A percentile compares a stretch with the other conserved stretches of the same genome.
These are phyloP conservation scores for Nemania sp. DNA, from an alignment of 2,329 filamentous ascomycete genomes.

Conservation along the genomic window DNA sequence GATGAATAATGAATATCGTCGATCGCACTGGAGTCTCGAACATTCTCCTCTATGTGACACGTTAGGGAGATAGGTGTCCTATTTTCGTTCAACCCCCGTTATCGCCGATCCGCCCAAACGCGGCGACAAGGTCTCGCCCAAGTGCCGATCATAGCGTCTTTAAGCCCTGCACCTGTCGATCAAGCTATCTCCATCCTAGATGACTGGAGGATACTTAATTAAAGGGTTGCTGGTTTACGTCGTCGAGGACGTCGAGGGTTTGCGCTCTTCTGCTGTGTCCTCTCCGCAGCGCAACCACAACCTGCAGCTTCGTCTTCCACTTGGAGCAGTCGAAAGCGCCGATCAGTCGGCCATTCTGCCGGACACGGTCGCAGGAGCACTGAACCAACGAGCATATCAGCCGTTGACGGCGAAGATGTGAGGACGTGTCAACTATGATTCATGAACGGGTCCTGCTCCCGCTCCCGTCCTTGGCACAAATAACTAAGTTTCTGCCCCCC, in stretches of 20 bases:
- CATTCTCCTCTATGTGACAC: constrained; percentile 10
- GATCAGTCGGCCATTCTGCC: constrained; percentile 16
- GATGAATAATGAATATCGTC: not conserved
- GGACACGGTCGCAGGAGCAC: not conserved
- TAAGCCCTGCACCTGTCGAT: constrained; percentile 28
- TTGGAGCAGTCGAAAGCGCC: constrained; percentile 9
- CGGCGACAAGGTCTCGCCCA: constrained; percentile 11
- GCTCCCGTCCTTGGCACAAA: not conserved
- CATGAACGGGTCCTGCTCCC: not conserved
- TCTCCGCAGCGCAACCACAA: constrained; percentile 13
- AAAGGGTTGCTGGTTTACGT: constrained; percentile 7
- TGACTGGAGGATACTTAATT: constrained; percentile 7
- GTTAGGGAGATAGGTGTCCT: constrained; percentile 2
- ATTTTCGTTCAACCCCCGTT: constrained; percentile 17
- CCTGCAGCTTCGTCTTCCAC: constrained; percentile 7
- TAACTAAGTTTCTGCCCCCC: no score
- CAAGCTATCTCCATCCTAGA: not conserved
- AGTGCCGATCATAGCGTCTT: constrained; percentile 26
- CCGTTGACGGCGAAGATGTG: constrained; percentile 17
- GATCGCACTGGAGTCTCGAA: not conserved
- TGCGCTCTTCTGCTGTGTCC: not conserved
- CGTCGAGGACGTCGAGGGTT: not conserved
- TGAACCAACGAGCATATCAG: constrained; percentile 16
- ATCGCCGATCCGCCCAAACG: constrained; percentile 10
- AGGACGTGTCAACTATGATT: not conserved